Evolutionary conservation across 2,329 filamentous ascomycete species (phyloP).

Genomic region (Didymella arachidicola): DNA sequence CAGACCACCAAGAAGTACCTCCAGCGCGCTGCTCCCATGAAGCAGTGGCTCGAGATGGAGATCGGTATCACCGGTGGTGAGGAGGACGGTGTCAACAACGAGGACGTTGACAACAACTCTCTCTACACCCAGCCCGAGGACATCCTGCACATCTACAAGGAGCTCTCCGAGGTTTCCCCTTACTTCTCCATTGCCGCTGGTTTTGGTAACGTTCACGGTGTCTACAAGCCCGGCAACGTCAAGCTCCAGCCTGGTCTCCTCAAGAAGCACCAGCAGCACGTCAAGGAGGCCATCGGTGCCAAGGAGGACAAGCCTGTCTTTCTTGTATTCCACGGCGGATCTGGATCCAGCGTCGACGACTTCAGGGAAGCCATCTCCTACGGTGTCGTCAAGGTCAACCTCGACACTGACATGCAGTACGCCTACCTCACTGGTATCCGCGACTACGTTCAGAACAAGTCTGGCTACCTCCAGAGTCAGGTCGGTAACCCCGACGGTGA

Average conservation of each 20-base stretch:
- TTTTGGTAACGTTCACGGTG: slow-evolving; percentile 98
- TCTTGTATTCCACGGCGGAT: slow-evolving; percentile 99
- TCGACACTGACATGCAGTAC: slow-evolving; percentile 93
- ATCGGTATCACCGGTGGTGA: slow-evolving; percentile 87
- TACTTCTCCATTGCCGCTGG: slow-evolving; percentile 87
- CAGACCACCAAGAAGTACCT: slow-evolving; percentile 78
- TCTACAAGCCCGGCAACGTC: slow-evolving; percentile 98
- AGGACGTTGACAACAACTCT: slow-evolving; percentile 92
- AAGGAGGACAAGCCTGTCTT: slow-evolving; percentile 90
- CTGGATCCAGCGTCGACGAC: slow-evolving; percentile 88
- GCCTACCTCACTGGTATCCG: slow-evolving; percentile 92
- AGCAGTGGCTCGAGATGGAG: slow-evolving; percentile 98
- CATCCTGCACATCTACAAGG: slow-evolving; percentile 48
- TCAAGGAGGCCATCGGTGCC: slow-evolving; percentile 78
- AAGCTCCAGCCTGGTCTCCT: slow-evolving; percentile 95
- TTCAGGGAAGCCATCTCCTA: slow-evolving; percentile 67
- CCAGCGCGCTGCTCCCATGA: slow-evolving; percentile 92
- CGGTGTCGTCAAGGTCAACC: slow-evolving; percentile 99
- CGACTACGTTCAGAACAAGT: slow-evolving; percentile 92
- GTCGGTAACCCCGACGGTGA: slow-evolving; percentile 95
- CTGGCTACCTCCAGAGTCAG: slow-evolving; percentile 81
- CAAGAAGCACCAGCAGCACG: slow-evolving; percentile 92
- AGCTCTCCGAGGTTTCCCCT: slow-evolving; percentile 80
- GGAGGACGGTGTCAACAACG: slow-evolving; percentile 99
- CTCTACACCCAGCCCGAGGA: slow-evolving; percentile 80